These are phyloP conservation scores for Penicillium maclennaniae DNA, from an alignment of 495 filamentous ascomycete species.

Conservation along the genomic window DNA sequence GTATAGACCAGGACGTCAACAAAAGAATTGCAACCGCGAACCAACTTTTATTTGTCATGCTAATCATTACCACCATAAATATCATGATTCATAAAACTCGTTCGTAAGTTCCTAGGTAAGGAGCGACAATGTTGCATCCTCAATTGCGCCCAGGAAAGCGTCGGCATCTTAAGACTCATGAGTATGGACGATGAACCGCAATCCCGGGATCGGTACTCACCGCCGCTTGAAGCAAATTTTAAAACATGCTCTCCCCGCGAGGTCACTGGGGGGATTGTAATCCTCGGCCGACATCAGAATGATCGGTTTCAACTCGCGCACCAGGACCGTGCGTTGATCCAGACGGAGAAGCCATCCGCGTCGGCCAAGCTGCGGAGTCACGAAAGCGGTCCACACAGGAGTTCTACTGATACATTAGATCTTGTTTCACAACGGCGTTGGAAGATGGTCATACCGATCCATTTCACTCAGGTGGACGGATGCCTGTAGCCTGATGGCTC, in stretches of 20 bases:
- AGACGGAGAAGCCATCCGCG: constrained; percentile 54
- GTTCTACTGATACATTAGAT: constrained; percentile 21
- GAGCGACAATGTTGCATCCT: constrained; percentile 15
- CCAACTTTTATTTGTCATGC: constrained; percentile 18
- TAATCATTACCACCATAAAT: constrained; percentile 20
- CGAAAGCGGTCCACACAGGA: constrained; percentile 76
- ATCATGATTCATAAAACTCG: constrained; percentile 15
- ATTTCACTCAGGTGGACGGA: constrained; percentile 41
- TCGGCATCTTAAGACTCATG: constrained; percentile 30
- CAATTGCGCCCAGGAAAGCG: constrained; percentile 27
- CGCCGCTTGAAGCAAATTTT: constrained; percentile 31
- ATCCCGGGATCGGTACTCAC: constrained; percentile 17
- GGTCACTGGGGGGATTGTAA: constrained; percentile 45
- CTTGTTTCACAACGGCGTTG: neutral
- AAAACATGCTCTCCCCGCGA: constrained; percentile 36
- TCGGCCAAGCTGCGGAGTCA: constrained; percentile 56
- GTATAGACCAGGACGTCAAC: neutral
- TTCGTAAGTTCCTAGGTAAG: neutral
- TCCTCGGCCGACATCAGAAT: constrained; percentile 54
- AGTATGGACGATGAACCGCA: neutral
- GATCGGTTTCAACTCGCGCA: constrained; percentile 58
- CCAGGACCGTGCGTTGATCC: constrained; percentile 50
- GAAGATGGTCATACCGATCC: constrained; percentile 29
- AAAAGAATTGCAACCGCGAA: neutral
- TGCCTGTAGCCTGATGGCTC: constrained; percentile 56